phyloP scores from a whole-genome alignment of 306 rosid species.

The Vigna radiata region DNA sequence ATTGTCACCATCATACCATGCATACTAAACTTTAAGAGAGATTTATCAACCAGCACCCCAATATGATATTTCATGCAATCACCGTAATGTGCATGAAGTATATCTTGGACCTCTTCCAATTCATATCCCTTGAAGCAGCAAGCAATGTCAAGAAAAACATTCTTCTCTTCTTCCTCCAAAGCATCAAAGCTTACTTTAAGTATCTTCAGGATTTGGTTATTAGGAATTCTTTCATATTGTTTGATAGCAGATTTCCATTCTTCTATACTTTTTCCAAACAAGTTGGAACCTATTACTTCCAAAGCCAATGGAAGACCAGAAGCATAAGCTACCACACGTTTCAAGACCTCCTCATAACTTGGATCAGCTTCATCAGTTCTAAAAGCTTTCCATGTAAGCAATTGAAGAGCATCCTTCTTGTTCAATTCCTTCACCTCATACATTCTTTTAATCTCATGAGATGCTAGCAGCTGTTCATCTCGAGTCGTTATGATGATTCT shows the following conservation, averaged over 20 bases:
- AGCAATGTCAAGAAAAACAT: constrained; percentile 24
- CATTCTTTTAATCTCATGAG: background rate
- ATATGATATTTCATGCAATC: constrained; percentile 5
- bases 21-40: background rate
- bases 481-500: constrained; percentile 14
- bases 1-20: background rate
- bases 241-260: constrained; percentile 15
- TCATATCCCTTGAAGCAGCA: constrained; percentile 12
- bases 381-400: constrained; percentile 8
- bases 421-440: constrained; percentile 7
- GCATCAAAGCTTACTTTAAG: constrained; percentile 14
- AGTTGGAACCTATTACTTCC: constrained; percentile 26
- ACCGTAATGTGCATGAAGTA: background rate
- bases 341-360: background rate
- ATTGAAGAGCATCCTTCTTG: background rate
- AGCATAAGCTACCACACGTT: background rate
- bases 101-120: background rate
- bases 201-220: background rate
- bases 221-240: background rate
- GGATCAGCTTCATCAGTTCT: background rate
- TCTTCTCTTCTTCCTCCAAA: constrained; percentile 23
- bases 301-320: constrained; percentile 20
- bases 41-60: background rate
- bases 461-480: background rate
- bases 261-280: constrained; percentile 8